A percentile compares a stretch with the other conserved stretches of the same genome.
These are phyloP conservation scores for Panaeolus cyanescens DNA, from an alignment of 768 basidiomycete species.

Conservation along the genomic window DNA sequence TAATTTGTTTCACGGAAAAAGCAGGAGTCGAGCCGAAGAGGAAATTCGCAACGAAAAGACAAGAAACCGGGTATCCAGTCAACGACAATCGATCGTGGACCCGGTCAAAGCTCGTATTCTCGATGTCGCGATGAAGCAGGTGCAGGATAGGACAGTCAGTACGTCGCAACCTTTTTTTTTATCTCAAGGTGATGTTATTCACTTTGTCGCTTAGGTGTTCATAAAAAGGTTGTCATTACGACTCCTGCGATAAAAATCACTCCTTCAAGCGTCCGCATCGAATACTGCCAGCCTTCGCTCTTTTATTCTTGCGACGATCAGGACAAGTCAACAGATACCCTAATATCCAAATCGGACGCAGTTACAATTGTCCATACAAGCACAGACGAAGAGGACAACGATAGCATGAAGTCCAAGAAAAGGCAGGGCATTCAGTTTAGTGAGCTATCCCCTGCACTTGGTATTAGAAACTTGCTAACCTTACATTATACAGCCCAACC, in stretches of 20 bases:
- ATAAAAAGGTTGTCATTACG: constrained; percentile 19
- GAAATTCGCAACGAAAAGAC: constrained; percentile 1
- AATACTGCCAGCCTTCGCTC: constrained; percentile 7
- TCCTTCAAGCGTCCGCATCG: constrained; percentile 17
- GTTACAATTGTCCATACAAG: not conserved
- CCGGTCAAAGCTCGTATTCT: constrained; percentile 21
- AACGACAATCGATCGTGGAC: constrained; percentile 14
- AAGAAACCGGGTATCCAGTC: constrained; percentile 1
- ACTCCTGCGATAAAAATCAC: constrained; percentile 8
- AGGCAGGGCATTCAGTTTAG: not conserved
- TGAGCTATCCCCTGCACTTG: not conserved
- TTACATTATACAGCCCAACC: not conserved
- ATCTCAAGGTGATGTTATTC: not conserved
- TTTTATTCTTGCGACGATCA: not conserved
- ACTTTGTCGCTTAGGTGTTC: constrained; percentile 10
- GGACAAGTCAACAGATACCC: not conserved
- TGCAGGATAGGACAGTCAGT: constrained; percentile 21
- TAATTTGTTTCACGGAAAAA: not conserved
- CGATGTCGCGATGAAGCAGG: constrained; percentile 19
- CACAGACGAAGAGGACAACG: not conserved
- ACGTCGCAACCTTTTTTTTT: not conserved
- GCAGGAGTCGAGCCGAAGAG: not conserved
- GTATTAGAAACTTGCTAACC: not conserved
- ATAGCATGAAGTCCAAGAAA: not conserved
- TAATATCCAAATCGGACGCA: not conserved